Evolutionary conservation across 2,329 filamentous ascomycete species (phyloP).

Genomic region (Xylariales sp.): DNA sequence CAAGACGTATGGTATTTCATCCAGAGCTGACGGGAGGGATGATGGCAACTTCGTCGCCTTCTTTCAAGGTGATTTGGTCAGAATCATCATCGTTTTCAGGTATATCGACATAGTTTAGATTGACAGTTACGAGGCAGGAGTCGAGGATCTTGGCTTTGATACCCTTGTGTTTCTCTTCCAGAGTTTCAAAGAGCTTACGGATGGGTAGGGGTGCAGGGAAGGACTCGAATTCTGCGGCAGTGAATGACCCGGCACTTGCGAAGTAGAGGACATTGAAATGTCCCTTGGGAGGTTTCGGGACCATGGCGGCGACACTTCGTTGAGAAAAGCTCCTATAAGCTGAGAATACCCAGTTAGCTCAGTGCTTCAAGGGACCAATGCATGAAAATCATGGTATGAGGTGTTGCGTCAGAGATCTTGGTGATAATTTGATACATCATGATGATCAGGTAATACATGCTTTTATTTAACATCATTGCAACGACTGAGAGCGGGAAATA

Average conservation of each 20-base stretch:
- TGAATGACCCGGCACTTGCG: constrained; percentile 67
- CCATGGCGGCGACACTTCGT: constrained; percentile 8
- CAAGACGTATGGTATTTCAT: too few relatives aligned
- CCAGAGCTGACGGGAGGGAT: constrained; percentile 87
- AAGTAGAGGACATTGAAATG: constrained; percentile 82
- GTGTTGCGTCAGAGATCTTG: constrained; percentile 63
- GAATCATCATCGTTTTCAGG: constrained; percentile 37
- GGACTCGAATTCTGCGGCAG: constrained; percentile 60
- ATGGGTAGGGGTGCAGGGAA: constrained; percentile 63
- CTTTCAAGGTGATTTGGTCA: constrained; percentile 50
- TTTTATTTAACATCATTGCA: constrained; percentile 48
- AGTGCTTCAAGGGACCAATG: constrained; percentile 3
- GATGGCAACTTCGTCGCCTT: constrained; percentile 79
- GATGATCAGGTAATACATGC: constrained; percentile 57
- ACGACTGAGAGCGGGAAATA: constrained; percentile 6
- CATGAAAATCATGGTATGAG: constrained; percentile 9
- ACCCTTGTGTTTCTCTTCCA: constrained; percentile 67
- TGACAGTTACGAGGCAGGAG: constrained; percentile 73
- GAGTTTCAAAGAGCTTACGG: constrained; percentile 55
- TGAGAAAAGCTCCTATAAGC: too few relatives aligned
- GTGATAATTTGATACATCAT: constrained; percentile 59
- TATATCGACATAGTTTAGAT: constrained; percentile 75
- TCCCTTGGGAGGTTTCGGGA: constrained; percentile 47
- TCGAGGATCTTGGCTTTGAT: constrained; percentile 64
- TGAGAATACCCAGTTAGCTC: constrained; percentile 5